Evolutionary conservation across 371 early-diverging fungal genomes (phyloP).

Genomic region (Choanephora cucurbitarum): DNA sequence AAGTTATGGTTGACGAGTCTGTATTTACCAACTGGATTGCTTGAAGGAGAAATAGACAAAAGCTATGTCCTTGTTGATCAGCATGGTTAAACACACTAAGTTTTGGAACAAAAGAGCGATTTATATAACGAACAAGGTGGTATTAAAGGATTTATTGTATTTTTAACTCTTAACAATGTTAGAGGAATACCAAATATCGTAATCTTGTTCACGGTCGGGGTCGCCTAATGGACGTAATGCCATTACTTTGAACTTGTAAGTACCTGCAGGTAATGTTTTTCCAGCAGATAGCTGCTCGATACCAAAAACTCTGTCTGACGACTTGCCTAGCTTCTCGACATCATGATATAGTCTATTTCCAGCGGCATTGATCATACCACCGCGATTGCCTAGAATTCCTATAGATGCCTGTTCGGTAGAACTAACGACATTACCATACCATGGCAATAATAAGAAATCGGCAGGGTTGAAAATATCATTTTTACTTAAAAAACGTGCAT

Average conservation of each 20-base stretch:
- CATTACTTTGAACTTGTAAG: conserved; percentile 35
- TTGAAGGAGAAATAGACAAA: no score
- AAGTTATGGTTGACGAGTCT: no score
- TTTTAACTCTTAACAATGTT: conserved; percentile 1
- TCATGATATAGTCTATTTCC: neutral
- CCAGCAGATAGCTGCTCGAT: conserved; percentile 2
- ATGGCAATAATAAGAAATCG: conserved; percentile 29
- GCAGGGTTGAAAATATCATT: conserved; percentile 24
- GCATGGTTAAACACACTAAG: no score
- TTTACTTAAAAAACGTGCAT: conserved; percentile 30
- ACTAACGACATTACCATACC: conserved; percentile 37
- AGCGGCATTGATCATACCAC: neutral
- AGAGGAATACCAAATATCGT: conserved; percentile 44
- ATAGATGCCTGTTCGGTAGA: conserved; percentile 28
- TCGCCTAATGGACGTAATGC: conserved; percentile 43
- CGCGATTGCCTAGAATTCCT: neutral
- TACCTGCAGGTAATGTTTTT: conserved; percentile 20
- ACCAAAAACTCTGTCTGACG: neutral
- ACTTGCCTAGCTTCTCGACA: no score
- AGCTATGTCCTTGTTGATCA: no score
- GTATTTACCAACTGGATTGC: no score
- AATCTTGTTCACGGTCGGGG: conserved; percentile 24
- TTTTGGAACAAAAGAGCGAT: no score
- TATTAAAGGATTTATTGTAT: no score
- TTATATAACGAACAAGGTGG: no score